Percentiles rank a stretch among this genome's conserved stretches.
Conservation (phyloP, 345 rosid genomes). For the Salix purpurea region DNA sequence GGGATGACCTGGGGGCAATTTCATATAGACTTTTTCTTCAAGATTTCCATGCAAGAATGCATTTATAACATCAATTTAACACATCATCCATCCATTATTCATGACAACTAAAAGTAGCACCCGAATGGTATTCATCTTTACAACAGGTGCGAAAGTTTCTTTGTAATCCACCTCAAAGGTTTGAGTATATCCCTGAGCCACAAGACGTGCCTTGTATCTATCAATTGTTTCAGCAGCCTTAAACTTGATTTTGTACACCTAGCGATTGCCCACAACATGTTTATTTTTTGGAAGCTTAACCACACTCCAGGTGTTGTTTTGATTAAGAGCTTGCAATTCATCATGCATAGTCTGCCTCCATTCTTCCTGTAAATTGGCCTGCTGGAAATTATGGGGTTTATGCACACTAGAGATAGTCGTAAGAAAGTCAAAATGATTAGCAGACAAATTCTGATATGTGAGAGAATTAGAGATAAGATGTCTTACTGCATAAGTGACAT, state of each 20-base stretch:
- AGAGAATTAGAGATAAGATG: background rate
- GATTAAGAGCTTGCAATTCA: background rate
- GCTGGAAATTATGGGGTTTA: background rate
- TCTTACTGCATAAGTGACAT: background rate
- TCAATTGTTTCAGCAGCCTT: background rate
- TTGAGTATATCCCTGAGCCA: no score
- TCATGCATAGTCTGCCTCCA: background rate
- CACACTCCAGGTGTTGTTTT: background rate
- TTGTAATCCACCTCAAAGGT: no score
- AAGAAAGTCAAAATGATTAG: background rate
- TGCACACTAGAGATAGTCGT: background rate
- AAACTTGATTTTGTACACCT: background rate
- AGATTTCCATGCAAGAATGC: no score
- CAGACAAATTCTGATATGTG: no score
- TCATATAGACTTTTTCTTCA: no score
- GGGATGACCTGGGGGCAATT: no score
- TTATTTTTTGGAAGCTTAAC: background rate
- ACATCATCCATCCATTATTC: no score
- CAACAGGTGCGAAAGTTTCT: no score
- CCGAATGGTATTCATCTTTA: no score
- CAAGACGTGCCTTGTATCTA: background rate
- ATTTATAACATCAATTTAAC: no score
- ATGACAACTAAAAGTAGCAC: fast-evolving
- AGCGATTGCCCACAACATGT: background rate
- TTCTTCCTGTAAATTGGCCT: background rate